Conservation (phyloP, 2,329 filamentous ascomycete species). For the Colletotrichum limetticola region DNA sequence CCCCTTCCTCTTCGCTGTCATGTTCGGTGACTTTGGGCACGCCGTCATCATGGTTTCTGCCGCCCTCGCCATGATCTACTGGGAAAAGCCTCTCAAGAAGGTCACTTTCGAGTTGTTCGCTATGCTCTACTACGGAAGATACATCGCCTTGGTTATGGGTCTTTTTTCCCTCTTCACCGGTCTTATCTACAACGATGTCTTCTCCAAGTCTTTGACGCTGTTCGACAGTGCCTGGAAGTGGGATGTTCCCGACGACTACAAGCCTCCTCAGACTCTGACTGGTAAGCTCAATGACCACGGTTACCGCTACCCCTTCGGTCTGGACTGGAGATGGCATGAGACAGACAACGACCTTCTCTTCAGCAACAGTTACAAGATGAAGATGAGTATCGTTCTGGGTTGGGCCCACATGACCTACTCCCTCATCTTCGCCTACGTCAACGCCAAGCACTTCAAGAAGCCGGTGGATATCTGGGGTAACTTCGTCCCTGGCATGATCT, state of each 20-base stretch:
- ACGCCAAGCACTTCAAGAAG: constrained; percentile 93
- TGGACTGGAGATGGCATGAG: constrained; percentile 97
- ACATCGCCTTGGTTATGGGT: constrained; percentile 98
- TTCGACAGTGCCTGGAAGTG: constrained; percentile 94
- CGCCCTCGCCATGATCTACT: constrained; percentile 94
- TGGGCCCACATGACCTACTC: constrained; percentile 99
- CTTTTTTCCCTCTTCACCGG: constrained; percentile 97
- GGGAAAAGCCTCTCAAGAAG: constrained; percentile 93
- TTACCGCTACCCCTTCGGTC: constrained; percentile 93
- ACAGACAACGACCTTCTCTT: constrained; percentile 96
- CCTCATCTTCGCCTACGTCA: constrained; percentile 90
- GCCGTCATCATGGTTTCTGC: constrained; percentile 88
- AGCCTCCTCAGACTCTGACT: constrained; percentile 68
- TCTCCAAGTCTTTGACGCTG: constrained; percentile 91
- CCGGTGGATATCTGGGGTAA: constrained; percentile 97
- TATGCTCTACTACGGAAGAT: constrained; percentile 99
- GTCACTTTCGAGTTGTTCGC: constrained; percentile 92
- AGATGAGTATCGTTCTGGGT: constrained; percentile 96
- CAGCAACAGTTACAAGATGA: constrained; percentile 99
- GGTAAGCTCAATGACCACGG: constrained; percentile 73
- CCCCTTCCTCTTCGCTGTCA: constrained; percentile 99
- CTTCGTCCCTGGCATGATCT: constrained; percentile 98
- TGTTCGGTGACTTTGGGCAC: constrained; percentile 99
- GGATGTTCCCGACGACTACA: constrained; percentile 73
- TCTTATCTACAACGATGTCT: constrained; percentile 96